Evolutionary conservation across 192 early-diverging fungal genomes (phyloP), one percentile per base, ranked within the genome.

Genomic region (Chytriomyces confervae): DNA sequence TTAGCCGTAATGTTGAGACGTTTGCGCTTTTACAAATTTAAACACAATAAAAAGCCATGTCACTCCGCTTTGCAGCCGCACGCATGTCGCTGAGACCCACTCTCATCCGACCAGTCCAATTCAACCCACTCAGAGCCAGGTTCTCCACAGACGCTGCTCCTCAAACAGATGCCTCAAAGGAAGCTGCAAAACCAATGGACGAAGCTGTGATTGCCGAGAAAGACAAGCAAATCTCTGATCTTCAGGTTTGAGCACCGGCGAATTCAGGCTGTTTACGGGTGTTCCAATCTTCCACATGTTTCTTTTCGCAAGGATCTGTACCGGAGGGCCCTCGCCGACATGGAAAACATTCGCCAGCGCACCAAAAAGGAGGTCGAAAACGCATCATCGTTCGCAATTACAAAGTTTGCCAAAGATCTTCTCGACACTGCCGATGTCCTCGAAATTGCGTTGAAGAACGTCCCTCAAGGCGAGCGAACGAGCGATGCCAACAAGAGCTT

Each of bases 351-450:
- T 45, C 94, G 97, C 49, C 90, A 90, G 69, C 92, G 97, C 49
- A 92, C 93, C 49, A 91, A 92, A 78, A 90, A 88, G 73, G 98
- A 99, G 81, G 85, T 96, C 16, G 91, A 92, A 24, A 88, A 90
- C 47, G 89, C 92, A 63, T 89, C 93, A 60, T 84, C 90, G 8
- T 99, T 92, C 86, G 94, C 98, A 1, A 95, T 99, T 77, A 95
- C 95, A 85, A 97, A 97, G 88, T 99, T 99, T 80, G 97, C 96
- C 79, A 98, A 96, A 84, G 97, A 99, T 77, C 84, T 99, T 45
- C 83, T 99, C 10, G 92, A 93, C 47, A 94, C 94, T 0, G 95
- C 93, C 20, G 98, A 99, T 82, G 92, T 97, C 46, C 87, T 99
- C 61, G 86, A 84, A 69, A 86, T 98, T 77, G 97, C 98, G 6